Base-by-base conservation (phyloP, 257 asterid genomes). In the Scutellaria barbata region DNA sequence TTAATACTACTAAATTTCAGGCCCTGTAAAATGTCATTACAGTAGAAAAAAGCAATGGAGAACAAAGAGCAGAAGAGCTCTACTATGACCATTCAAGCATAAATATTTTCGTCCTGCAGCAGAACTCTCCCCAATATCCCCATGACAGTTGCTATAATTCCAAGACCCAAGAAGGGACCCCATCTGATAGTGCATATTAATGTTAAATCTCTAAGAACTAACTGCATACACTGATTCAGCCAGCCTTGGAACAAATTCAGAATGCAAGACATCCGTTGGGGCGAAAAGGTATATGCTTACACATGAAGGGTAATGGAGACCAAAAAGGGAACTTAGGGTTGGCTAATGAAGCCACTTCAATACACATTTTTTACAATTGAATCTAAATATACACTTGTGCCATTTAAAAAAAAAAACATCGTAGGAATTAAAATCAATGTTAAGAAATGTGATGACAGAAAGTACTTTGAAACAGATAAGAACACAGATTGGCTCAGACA, bases 121-220 rank as follows among this genome's bases (percentile, higher is more conserved):
- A 48, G 45, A 62, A 30, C 51, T 52, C 40, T 73, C 25, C 25
- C 5, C 53, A 53, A 3, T 25, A 22, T 57, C 18, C 47, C 75
- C 46, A 25, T 8, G 73, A 59, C 47, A 57, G 60, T 46, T 48
- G 53, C 16, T 9, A 12, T 30, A 3, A 8, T 45, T 70, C 68
- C n/a, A 2, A 46, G 33, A 43, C 30, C 57, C 18, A 45, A 16
- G 6, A 39, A 41, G 43, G 25, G 20, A 11, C 8, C 13, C n/a
- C 41, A 40, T 18, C 40, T 40, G 42, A 68, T 12, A 16, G 58
- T 50, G 54, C 39, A 45, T 7, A 56, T 50, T 63, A 42, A 42
- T 7, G 39, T 63, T 20, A 10, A 51, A 63, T 17, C 37, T 17
- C 6, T 63, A 42, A 30, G 10, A 63, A 42, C 0, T 41, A 18